These are phyloP conservation scores for Zymoseptoria tritici DNA, from an alignment of 2,329 filamentous ascomycete species.

Conservation along the genomic window DNA sequence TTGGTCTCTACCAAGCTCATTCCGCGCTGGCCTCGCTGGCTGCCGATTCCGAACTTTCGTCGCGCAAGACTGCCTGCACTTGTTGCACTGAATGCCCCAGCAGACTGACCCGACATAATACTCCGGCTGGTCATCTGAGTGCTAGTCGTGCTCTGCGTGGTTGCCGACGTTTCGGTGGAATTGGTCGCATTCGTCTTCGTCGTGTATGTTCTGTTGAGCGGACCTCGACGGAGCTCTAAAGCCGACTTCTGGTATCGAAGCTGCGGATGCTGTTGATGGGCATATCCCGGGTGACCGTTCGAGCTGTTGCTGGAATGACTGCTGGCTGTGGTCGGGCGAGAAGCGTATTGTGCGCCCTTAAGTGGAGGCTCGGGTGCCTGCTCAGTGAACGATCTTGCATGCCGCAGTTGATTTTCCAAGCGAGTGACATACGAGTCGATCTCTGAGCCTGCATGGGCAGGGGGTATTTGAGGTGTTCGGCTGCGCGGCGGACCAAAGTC, in stretches of 20 bases:
- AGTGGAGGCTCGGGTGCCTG: constrained; percentile 31
- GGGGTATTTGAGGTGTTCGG: constrained; percentile 41
- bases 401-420: constrained; percentile 77
- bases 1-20: constrained; percentile 18
- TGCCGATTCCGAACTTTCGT: constrained; percentile 51
- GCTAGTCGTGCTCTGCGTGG: constrained; percentile 59
- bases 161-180: constrained; percentile 50
- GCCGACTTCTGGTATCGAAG: constrained; percentile 61
- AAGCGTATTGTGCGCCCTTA: constrained; percentile 23
- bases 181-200: constrained; percentile 81
- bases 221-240: constrained; percentile 63
- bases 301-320: constrained; percentile 24
- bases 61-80: constrained; percentile 90
- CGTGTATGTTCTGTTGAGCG: constrained; percentile 72
- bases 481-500: constrained; percentile 39
- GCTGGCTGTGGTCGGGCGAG: constrained; percentile 22
- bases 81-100: constrained; percentile 84
- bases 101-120: constrained; percentile 88
- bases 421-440: constrained; percentile 81
- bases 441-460: constrained; percentile 47
- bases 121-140: constrained; percentile 75
- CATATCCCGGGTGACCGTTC: constrained; percentile 20
- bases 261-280: constrained; percentile 38
- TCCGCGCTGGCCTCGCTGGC: constrained; percentile 22
- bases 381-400: constrained; percentile 52